These are phyloP conservation scores for Lasiosphaeria miniovina DNA, from an alignment of 495 filamentous ascomycete genomes.

Conservation along the genomic window DNA sequence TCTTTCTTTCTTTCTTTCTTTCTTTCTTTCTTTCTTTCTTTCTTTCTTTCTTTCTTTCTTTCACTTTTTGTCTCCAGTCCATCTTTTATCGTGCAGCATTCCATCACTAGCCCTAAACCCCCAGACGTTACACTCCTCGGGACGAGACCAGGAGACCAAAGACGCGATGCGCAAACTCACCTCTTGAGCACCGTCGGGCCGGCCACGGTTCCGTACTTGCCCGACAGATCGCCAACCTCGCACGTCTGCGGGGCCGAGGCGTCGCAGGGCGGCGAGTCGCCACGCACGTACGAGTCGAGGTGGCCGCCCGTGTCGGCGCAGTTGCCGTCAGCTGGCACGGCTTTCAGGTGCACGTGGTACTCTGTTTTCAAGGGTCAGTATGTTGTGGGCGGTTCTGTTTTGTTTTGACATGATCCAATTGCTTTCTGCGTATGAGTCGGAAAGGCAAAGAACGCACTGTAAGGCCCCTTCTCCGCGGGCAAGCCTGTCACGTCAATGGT, in stretches of 20 bases:
- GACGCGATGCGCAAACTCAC: slow-evolving; percentile 11
- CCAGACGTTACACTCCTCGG: too few relatives aligned
- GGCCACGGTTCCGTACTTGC: slow-evolving; percentile 70
- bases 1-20: neutral
- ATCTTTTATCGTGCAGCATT: neutral
- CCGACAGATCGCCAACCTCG: slow-evolving; percentile 76
- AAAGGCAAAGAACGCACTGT: slow-evolving; percentile 50
- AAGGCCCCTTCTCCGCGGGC: slow-evolving; percentile 60
- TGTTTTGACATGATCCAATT: too few relatives aligned
- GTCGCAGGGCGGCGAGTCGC: slow-evolving; percentile 63
- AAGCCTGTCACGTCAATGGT: slow-evolving; percentile 60
- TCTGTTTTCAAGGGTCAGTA: slow-evolving; percentile 40
- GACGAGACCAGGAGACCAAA: neutral
- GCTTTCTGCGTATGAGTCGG: neutral
- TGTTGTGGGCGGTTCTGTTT: neutral
- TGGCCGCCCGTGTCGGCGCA: slow-evolving; percentile 68
- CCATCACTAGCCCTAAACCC: too few relatives aligned
- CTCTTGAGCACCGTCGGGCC: slow-evolving; percentile 38
- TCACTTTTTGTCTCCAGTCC: neutral
- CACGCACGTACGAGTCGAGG: slow-evolving; percentile 51
- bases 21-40: neutral
- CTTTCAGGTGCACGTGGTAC: slow-evolving; percentile 75
- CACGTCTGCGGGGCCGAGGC: slow-evolving; percentile 60
- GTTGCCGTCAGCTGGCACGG: slow-evolving; percentile 68
- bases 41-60: neutral